Percentiles rank a stretch among this genome's conserved stretches.
Conservation (phyloP, 2,329 filamentous ascomycete species). For the Chrysoporthe cubensis region DNA sequence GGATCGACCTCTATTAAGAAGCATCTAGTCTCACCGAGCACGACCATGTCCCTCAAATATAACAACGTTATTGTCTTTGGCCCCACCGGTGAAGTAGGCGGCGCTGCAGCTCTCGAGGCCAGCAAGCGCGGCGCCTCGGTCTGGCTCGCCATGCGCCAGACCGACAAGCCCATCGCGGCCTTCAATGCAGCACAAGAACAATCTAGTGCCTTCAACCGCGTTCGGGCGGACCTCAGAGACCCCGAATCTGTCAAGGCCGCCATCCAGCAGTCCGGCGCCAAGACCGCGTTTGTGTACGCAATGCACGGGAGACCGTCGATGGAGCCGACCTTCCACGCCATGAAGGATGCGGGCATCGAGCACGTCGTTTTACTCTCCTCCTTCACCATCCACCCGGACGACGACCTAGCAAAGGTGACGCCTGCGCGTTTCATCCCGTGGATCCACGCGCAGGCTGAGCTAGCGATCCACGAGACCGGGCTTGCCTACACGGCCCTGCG, state of each 20-base stretch:
- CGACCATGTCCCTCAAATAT: slow-evolving; percentile 29
- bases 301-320: slow-evolving; percentile 39
- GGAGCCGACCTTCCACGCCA: slow-evolving; percentile 45
- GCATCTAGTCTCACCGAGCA: background rate
- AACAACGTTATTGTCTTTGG: slow-evolving; percentile 49
- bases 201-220: slow-evolving; percentile 27
- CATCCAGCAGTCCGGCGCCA: slow-evolving; percentile 47
- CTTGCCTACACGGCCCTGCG: slow-evolving; percentile 43
- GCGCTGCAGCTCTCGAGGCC: slow-evolving; percentile 44
- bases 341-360: slow-evolving; percentile 50
- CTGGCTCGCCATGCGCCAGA: slow-evolving; percentile 29
- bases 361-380: slow-evolving; percentile 50
- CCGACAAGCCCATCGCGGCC: slow-evolving; percentile 44
- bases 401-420: slow-evolving; percentile 34
- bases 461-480: slow-evolving; percentile 46
- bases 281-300: slow-evolving; percentile 52
- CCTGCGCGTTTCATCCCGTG: slow-evolving; percentile 41
- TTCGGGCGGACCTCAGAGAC: slow-evolving; percentile 47
- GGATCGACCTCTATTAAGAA: background rate
- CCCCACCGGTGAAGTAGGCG: slow-evolving; percentile 51
- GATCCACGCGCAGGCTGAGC: slow-evolving; percentile 49
- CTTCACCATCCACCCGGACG: slow-evolving; percentile 31
- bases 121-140: slow-evolving; percentile 45
- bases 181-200: slow-evolving; percentile 23
- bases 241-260: slow-evolving; percentile 46